Conservation (phyloP, 495 filamentous ascomycete species). For the Cairneyella variabilis region DNA sequence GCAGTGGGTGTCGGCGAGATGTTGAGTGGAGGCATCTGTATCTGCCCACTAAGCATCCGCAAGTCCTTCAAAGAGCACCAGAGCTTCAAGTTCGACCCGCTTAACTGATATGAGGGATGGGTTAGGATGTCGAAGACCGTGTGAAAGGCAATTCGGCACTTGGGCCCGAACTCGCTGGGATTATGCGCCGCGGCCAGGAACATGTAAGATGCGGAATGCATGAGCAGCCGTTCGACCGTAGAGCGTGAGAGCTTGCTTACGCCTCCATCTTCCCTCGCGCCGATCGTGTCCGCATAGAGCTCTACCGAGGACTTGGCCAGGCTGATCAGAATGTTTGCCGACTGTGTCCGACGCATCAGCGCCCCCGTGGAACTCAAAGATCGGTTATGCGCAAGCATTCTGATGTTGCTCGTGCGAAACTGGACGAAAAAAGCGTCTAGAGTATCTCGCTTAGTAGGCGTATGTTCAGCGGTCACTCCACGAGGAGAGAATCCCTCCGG, state of each 20-base stretch:
- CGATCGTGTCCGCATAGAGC: not conserved
- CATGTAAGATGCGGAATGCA: not conserved
- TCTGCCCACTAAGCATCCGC: not conserved
- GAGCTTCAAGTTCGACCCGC: not conserved
- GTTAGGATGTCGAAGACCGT: not conserved
- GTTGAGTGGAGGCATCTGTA: not conserved
- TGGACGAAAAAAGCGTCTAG: not conserved
- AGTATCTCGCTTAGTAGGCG: not conserved
- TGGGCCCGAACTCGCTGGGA: not conserved
- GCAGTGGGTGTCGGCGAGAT: no score
- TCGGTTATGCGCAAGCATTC: slow-evolving; percentile 2
- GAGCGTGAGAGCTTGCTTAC: not conserved
- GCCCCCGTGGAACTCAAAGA: not conserved
- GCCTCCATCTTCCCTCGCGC: not conserved
- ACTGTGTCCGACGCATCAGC: not conserved
- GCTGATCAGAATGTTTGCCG: not conserved
- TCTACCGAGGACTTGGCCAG: not conserved
- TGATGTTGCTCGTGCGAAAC: not conserved
- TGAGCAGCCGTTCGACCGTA: not conserved
- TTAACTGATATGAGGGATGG: not conserved
- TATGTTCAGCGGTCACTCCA: not conserved
- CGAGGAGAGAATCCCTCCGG: not conserved
- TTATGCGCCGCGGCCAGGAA: not conserved
- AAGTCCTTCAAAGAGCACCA: not conserved
- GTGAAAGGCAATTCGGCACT: not conserved